phyloP scores from a whole-genome alignment of 176 grass and related monocot genomes.

The Eremochloa ophiuroides region DNA sequence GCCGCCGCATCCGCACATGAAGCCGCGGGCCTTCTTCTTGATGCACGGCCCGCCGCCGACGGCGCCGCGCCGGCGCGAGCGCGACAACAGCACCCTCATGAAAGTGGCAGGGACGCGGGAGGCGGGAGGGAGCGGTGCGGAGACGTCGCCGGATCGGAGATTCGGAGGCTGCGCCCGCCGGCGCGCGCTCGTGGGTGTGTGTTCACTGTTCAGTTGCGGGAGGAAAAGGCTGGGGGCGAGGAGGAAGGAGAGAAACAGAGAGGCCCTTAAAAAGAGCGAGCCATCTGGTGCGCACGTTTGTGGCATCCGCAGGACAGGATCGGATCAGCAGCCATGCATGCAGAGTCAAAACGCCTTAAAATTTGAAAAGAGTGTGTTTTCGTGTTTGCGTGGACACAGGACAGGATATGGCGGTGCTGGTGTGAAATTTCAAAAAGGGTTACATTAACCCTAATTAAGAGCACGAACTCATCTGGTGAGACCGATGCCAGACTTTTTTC shows the following conservation, averaged over 20 bases:
- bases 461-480: not conserved
- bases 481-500: not conserved
- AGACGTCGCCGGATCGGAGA: not conserved
- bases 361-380: no score
- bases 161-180: not conserved
- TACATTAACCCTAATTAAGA: not conserved
- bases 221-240: not conserved
- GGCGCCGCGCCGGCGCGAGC: constrained; percentile 8
- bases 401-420: constrained; percentile 1
- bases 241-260: not conserved
- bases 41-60: constrained; percentile 9
- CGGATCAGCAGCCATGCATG: not conserved
- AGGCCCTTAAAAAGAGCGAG: constrained; percentile 17
- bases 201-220: no score
- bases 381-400: no score
- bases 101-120: not conserved
- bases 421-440: not conserved
- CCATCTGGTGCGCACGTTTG: not conserved
- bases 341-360: no score
- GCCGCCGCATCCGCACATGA: constrained; percentile 59
- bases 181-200: not conserved
- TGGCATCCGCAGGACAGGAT: not conserved
- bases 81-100: constrained; percentile 24
- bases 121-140: not conserved
- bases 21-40: constrained; percentile 39